phyloP scores from a whole-genome alignment of 164 flowering plant genomes.

The Piper betle region DNA sequence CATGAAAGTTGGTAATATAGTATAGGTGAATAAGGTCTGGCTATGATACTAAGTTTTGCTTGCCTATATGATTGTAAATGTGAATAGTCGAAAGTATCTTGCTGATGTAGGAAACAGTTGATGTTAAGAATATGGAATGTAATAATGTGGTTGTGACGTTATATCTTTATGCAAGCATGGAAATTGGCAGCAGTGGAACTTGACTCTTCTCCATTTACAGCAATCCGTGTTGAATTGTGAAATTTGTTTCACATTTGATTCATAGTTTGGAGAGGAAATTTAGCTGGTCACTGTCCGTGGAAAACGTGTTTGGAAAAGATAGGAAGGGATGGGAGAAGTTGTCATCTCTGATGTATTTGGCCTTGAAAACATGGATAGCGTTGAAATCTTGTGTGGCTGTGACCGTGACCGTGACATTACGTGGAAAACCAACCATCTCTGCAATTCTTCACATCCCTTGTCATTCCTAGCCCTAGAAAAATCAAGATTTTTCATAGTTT shows the following conservation, averaged over 20 bases:
- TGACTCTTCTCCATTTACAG: no score
- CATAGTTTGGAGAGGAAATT: no score
- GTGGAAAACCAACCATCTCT: neutral
- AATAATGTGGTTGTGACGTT: neutral
- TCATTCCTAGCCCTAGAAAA: no score
- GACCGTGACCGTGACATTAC: no score
- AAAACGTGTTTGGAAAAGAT: no score
- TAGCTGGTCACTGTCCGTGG: no score
- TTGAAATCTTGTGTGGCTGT: neutral
- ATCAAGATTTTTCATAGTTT: no score
- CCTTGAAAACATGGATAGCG: neutral
- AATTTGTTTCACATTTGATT: no score
- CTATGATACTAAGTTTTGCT: slow-evolving; percentile 2
- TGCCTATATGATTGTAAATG: neutral
- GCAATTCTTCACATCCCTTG: no score
- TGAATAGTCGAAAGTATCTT: neutral
- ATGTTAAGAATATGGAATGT: neutral
- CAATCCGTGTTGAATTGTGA: no score
- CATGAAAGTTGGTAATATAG: neutral
- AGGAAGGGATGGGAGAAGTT: no score
- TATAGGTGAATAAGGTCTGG: no score
- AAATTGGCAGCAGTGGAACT: neutral
- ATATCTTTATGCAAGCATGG: neutral
- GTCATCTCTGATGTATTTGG: neutral
- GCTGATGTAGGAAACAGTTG: neutral